A percentile compares a stretch with the other conserved stretches of the same genome.
phyloP scores from a whole-genome alignment of 176 grass and related monocot species.

The Avena insularis region DNA sequence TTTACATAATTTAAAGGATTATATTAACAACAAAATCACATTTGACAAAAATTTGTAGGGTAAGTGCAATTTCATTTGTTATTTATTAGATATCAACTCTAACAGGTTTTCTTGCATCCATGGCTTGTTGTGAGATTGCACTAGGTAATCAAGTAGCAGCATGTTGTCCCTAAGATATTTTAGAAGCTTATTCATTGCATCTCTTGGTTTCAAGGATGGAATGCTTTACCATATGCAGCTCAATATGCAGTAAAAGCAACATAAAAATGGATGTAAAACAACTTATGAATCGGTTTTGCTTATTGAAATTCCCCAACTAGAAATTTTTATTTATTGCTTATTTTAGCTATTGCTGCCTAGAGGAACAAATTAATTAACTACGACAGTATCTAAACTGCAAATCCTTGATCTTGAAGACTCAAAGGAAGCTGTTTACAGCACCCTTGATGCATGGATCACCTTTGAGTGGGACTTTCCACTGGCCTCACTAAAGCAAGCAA shows the following conservation, averaged over 20 bases:
- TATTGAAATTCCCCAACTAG: conserved; percentile 9
- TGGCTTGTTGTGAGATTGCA: neutral
- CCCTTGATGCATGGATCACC: conserved; percentile 92
- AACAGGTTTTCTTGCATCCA: neutral
- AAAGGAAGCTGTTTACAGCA: conserved; percentile 82
- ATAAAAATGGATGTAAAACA: neutral
- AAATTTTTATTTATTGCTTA: neutral
- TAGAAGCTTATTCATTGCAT: neutral
- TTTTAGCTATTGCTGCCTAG: neutral
- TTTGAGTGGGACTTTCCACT: conserved; percentile 80
- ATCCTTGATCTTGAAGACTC: conserved; percentile 82
- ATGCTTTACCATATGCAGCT: conserved; percentile 1
- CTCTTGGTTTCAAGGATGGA: neutral
- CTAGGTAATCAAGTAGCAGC: conserved; percentile 1
- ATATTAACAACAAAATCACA: neutral
- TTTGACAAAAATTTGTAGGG: neutral
- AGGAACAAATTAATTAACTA: conserved; percentile 30
- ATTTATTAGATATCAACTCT: neutral
- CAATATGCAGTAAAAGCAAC: neutral
- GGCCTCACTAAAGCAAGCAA: conserved; percentile 65
- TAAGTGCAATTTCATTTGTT: conserved; percentile 2
- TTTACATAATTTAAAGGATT: neutral
- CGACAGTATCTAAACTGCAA: conserved; percentile 39
- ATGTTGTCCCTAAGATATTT: neutral
- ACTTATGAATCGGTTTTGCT: neutral